Conservation (phyloP, 352 stramenopile genomes). For the Globisporangium acanthophoron region DNA sequence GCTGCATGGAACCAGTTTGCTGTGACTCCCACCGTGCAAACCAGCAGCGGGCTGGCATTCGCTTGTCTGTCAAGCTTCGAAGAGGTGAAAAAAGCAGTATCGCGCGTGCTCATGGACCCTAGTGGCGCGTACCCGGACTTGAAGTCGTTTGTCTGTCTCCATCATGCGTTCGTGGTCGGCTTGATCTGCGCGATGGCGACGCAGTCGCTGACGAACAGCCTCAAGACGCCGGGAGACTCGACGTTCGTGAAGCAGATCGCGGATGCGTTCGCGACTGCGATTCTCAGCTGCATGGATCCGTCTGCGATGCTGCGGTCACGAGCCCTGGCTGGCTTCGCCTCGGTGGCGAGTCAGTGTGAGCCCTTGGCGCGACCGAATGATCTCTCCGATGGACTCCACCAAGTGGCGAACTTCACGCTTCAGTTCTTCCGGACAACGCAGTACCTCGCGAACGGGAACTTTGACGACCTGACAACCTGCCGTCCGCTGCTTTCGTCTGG, state of each 20-base stretch:
- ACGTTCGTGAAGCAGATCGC: conserved; percentile 61
- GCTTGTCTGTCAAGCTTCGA: conserved; percentile 73
- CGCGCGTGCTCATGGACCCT: conserved; percentile 51
- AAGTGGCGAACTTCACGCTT: conserved; percentile 74
- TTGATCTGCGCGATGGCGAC: conserved; percentile 75
- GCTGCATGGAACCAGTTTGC: conserved; percentile 75
- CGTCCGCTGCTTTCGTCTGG: conserved; percentile 40
- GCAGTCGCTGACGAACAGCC: conserved; percentile 65
- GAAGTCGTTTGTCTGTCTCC: conserved; percentile 71
- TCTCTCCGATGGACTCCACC: conserved; percentile 57
- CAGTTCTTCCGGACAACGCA: conserved; percentile 60
- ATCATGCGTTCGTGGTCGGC: conserved; percentile 75
- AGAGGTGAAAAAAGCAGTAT: conserved; percentile 70
- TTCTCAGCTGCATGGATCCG: conserved; percentile 73
- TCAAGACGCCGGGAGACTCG: conserved; percentile 50
- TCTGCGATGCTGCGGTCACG: conserved; percentile 46
- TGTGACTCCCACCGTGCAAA: conserved; percentile 33
- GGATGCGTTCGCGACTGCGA: conserved; percentile 65
- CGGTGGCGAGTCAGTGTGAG: conserved; percentile 45
- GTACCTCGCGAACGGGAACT: conserved; percentile 52
- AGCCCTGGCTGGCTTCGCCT: conserved; percentile 50
- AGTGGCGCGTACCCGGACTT: conserved; percentile 34
- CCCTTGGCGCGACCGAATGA: conserved; percentile 35
- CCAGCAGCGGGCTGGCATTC: conserved; percentile 51
- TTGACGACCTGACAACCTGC: conserved; percentile 57